phyloP scores from a whole-genome alignment of 1,284 basidiomycete species.

The Abortiporus biennis region DNA sequence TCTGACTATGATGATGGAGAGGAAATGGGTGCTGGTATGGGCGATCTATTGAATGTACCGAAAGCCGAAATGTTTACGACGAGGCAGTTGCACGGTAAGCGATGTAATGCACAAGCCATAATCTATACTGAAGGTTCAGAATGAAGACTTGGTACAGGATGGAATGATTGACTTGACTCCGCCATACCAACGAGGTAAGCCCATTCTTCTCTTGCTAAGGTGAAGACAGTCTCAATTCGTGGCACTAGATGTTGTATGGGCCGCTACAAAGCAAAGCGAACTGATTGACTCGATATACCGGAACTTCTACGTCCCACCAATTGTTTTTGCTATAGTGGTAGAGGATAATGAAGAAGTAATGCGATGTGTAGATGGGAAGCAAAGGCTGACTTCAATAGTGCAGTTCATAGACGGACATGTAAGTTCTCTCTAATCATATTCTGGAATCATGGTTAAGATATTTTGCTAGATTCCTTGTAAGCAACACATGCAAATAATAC shows the following conservation, averaged over 20 bases:
- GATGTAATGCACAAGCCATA: background rate
- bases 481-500: constrained; percentile 10
- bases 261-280: constrained; percentile 57
- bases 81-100: constrained; percentile 44
- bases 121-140: background rate
- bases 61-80: constrained; percentile 34
- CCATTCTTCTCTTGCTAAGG: constrained; percentile 4
- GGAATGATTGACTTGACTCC: constrained; percentile 62
- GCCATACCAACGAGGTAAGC: constrained; percentile 58
- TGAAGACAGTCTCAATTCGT: background rate
- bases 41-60: constrained; percentile 34
- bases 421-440: constrained; percentile 18
- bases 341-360: constrained; percentile 49
- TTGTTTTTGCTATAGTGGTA: constrained; percentile 57
- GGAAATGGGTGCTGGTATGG: constrained; percentile 38
- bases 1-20: constrained; percentile 33
- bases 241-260: constrained; percentile 63
- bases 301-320: constrained; percentile 67
- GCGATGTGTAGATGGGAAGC: constrained; percentile 73
- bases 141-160: constrained; percentile 52
- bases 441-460: background rate
- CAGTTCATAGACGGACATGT: constrained; percentile 68
- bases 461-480: constrained; percentile 30
- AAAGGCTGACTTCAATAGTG: constrained; percentile 66
- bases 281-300: constrained; percentile 75